Evolutionary conservation across 2,329 filamentous ascomycete species (phyloP).

Genomic region (Aspergillus sclerotialis): DNA sequence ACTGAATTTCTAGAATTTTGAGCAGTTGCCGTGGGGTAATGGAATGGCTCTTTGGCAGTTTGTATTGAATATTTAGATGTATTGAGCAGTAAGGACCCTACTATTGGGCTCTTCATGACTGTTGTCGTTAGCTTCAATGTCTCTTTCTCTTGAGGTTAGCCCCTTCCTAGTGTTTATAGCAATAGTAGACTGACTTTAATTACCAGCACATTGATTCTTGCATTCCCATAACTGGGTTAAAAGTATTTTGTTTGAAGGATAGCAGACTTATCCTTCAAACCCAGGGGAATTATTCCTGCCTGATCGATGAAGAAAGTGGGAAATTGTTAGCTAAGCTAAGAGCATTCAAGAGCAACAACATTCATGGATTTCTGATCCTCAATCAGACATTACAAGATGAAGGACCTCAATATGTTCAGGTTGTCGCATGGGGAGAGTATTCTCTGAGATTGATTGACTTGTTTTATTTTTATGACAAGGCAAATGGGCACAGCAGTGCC

Average conservation of each 20-base stretch:
- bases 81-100: conserved; percentile 4
- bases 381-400: conserved; percentile 11
- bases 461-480: conserved; percentile 11
- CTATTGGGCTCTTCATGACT: conserved; percentile 9
- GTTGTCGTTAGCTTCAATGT: conserved; percentile 15
- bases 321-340: conserved; percentile 20
- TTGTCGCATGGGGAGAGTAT: conserved; percentile 65
- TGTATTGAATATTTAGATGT: conserved; percentile 5
- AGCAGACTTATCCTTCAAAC: conserved; percentile 29
- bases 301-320: conserved; percentile 28
- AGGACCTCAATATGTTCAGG: conserved; percentile 8
- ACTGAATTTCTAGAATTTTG: conserved; percentile 11
- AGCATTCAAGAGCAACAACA: conserved; percentile 30
- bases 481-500: conserved; percentile 10
- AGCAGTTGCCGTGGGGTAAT: conserved; percentile 9
- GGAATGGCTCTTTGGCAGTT: not conserved
- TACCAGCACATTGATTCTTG: conserved; percentile 34
- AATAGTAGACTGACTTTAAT: conserved; percentile 15
- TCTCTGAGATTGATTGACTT: conserved; percentile 42
- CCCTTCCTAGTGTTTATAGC: conserved; percentile 1
- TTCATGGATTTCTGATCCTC: conserved; percentile 32
- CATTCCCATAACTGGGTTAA: conserved; percentile 37
- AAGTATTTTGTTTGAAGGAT: conserved; percentile 21
- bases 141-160: conserved; percentile 26
- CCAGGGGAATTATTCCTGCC: conserved; percentile 28